Evolutionary conservation across 1,284 basidiomycete species (phyloP).

Genomic region (Sporisorium scitamineum): DNA sequence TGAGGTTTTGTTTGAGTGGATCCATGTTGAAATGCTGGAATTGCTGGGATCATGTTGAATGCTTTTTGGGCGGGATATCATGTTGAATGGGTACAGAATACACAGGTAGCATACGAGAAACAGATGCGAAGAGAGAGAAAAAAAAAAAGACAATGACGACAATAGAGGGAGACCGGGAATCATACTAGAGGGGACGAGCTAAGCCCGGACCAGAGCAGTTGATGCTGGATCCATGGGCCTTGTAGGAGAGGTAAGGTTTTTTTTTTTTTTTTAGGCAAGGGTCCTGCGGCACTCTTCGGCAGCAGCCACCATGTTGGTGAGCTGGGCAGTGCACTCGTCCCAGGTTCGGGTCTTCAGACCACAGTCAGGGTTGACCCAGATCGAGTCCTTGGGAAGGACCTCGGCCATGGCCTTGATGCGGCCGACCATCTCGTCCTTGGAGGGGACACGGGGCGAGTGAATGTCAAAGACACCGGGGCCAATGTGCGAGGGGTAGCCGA

Average conservation of each 20-base stretch:
- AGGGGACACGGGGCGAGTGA: constrained; percentile 97
- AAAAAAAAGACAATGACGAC: constrained; percentile 32
- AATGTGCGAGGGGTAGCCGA: constrained; percentile 97
- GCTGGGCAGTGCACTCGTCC: constrained; percentile 76
- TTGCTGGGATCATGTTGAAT: constrained; percentile 51
- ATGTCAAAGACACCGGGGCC: constrained; percentile 95
- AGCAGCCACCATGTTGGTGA: constrained; percentile 71
- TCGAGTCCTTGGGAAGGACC: constrained; percentile 64
- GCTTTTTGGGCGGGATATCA: constrained; percentile 55
- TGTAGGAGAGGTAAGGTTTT: neutral
- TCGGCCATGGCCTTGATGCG: constrained; percentile 82
- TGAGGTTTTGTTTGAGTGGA: neutral
- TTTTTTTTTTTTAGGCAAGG: constrained; percentile 56
- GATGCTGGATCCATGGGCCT: constrained; percentile 30
- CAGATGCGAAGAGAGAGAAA: constrained; percentile 20
- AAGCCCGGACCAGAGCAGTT: constrained; percentile 37
- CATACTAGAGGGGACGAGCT: constrained; percentile 25
- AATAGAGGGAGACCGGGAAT: constrained; percentile 18
- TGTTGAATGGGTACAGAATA: constrained; percentile 58
- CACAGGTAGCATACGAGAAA: constrained; percentile 26
- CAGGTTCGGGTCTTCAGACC: constrained; percentile 71
- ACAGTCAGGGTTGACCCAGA: constrained; percentile 91
- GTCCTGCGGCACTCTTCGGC: constrained; percentile 84
- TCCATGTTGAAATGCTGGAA: constrained; percentile 53
- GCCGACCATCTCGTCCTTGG: constrained; percentile 88